Conservation (phyloP, 2,329 filamentous ascomycete genomes). For the Pseudogymnoascus sp. region DNA sequence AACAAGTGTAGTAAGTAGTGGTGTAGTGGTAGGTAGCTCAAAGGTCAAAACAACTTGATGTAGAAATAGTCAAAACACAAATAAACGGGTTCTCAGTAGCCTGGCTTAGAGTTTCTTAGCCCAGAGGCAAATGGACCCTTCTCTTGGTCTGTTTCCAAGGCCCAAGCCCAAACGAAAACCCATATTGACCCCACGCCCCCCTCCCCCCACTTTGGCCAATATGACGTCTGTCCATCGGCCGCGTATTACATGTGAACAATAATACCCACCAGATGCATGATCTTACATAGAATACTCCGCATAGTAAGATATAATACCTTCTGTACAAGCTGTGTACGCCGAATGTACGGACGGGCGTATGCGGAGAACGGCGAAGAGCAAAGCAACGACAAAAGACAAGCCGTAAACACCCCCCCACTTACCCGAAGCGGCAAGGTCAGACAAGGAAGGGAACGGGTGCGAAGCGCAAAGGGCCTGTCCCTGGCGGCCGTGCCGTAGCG, state of each 20-base stretch:
- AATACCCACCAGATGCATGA: background rate
- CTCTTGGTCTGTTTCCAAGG: background rate
- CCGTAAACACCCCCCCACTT: background rate
- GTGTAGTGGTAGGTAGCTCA: background rate
- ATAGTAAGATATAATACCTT: background rate
- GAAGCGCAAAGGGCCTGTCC: background rate
- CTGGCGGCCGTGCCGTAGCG: background rate
- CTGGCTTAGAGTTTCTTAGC: background rate
- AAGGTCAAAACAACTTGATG: background rate
- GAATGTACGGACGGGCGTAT: background rate
- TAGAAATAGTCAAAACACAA: background rate
- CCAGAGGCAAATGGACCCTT: slow-evolving; percentile 5
- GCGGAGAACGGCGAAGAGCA: background rate
- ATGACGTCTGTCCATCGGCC: background rate
- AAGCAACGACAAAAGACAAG: background rate
- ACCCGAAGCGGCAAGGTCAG: background rate
- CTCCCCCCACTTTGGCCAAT: background rate
- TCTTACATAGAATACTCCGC: background rate
- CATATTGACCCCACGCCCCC: background rate
- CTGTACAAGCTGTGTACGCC: background rate
- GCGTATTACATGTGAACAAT: background rate
- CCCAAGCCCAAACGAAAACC: slow-evolving; percentile 1
- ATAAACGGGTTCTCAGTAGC: background rate
- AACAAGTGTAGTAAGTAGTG: background rate
- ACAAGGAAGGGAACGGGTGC: background rate